A percentile compares a stretch with the other conserved stretches of the same genome.
phyloP scores from a whole-genome alignment of 2,329 filamentous ascomycete genomes.

The Trichoderma sp. region DNA sequence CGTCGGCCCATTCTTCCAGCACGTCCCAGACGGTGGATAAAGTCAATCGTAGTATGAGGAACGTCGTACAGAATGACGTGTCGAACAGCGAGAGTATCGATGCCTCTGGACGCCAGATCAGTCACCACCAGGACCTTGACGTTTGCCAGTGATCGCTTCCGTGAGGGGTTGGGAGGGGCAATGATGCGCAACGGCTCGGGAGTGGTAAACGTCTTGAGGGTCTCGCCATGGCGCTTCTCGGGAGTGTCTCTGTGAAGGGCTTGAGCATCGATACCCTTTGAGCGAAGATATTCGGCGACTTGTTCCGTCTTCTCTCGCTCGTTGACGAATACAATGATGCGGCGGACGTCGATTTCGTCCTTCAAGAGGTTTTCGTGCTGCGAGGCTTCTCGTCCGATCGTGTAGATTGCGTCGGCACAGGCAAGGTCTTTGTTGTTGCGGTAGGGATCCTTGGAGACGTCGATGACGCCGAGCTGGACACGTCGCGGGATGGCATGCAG shows the following conservation, averaged over 20 bases:
- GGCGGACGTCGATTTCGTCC: conserved; percentile 68
- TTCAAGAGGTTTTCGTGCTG: conserved; percentile 59
- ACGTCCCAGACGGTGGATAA: conserved; percentile 91
- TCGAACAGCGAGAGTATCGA: conserved; percentile 88
- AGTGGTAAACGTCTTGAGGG: conserved; percentile 73
- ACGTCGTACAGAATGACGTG: conserved; percentile 96
- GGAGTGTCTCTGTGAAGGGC: conserved; percentile 83
- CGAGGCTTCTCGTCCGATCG: conserved; percentile 76
- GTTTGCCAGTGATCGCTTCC: conserved; percentile 63
- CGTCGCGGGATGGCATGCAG: conserved; percentile 93
- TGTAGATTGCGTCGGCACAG: conserved; percentile 93
- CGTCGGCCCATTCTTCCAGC: conserved; percentile 91
- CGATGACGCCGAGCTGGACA: conserved; percentile 90
- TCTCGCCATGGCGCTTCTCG: conserved; percentile 74
- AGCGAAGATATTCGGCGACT: conserved; percentile 74
- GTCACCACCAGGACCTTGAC: conserved; percentile 93
- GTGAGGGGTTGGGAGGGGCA: conserved; percentile 37
- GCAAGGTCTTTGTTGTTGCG: conserved; percentile 89
- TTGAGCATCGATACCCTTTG: conserved; percentile 86
- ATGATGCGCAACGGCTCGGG: conserved; percentile 46
- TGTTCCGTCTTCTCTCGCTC: conserved; percentile 87
- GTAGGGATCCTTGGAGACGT: conserved; percentile 91
- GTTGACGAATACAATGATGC: conserved; percentile 94
- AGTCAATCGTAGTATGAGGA: conserved; percentile 96
- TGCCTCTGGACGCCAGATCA: conserved; percentile 87